phyloP scores from a whole-genome alignment of 208 protist genomes.

The Trypanosomatidae sp. region DNA sequence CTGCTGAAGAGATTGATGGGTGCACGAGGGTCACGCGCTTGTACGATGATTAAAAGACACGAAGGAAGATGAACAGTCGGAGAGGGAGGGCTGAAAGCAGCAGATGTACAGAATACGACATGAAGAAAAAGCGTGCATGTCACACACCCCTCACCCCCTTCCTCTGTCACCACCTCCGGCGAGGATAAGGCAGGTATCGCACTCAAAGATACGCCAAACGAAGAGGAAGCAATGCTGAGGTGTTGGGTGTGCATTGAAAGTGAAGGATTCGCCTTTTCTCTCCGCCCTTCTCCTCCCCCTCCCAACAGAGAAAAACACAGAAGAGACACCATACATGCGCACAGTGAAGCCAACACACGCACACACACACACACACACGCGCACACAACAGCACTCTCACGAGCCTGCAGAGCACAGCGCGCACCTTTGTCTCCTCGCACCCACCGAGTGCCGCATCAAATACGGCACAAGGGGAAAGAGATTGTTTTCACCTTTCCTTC shows the following conservation, averaged over 20 bases:
- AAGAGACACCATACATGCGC: not conserved
- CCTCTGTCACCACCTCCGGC: not conserved
- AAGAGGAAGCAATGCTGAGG: not conserved
- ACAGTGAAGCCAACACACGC: not conserved
- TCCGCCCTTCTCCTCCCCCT: not conserved
- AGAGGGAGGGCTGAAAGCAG: not conserved
- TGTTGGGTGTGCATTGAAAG: not conserved
- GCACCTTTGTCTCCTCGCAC: not conserved
- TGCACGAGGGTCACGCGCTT: not conserved
- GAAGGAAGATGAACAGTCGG: not conserved
- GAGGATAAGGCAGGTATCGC: not conserved
- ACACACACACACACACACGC: not conserved
- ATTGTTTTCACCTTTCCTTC: not conserved
- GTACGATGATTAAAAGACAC: not conserved
- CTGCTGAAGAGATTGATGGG: too few species aligned
- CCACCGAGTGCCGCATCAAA: not conserved
- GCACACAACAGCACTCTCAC: not conserved
- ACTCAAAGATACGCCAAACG: not conserved
- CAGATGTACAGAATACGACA: not conserved
- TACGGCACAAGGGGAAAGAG: not conserved
- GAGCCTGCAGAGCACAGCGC: not conserved
- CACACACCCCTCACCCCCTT: not conserved
- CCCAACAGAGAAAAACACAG: not conserved
- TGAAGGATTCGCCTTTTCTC: not conserved
- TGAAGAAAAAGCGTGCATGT: too few species aligned